Evolutionary conservation across 306 rosid species (phyloP).

Genomic region (Clitoria ternatea): DNA sequence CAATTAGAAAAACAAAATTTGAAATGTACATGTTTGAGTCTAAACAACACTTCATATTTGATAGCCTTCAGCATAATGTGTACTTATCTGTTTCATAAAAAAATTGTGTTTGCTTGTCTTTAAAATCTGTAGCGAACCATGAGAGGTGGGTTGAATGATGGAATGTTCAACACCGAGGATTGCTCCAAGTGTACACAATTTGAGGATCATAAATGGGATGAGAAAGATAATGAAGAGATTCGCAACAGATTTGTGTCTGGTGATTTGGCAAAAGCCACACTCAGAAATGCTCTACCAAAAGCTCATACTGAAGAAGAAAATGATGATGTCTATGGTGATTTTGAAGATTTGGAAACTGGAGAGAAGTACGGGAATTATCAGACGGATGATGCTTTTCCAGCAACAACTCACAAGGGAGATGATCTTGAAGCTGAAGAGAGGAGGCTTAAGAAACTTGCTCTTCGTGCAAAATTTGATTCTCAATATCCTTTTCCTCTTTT

Average conservation of each 20-base stretch:
- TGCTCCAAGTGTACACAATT: constrained; percentile 61
- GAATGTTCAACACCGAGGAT: constrained; percentile 58
- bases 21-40: not conserved
- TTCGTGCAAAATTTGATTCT: constrained; percentile 79
- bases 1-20: not conserved
- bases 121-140: constrained; percentile 34
- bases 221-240: constrained; percentile 45
- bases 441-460: constrained; percentile 79
- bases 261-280: constrained; percentile 84
- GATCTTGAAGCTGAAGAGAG: constrained; percentile 57
- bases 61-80: constrained; percentile 4
- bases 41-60: not conserved
- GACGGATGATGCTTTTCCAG: constrained; percentile 26
- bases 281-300: constrained; percentile 45
- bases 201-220: constrained; percentile 44
- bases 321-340: constrained; percentile 65
- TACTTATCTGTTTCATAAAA: constrained; percentile 10
- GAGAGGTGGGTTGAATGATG: constrained; percentile 41
- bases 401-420: constrained; percentile 32
- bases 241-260: constrained; percentile 85
- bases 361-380: constrained; percentile 37
- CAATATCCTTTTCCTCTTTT: constrained; percentile 65
- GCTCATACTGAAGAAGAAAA: constrained; percentile 42
- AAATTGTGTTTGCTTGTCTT: constrained; percentile 13
- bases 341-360: constrained; percentile 93